phyloP scores from a whole-genome alignment of 78 protist genomes.

The Dictyostelium purpureum region DNA sequence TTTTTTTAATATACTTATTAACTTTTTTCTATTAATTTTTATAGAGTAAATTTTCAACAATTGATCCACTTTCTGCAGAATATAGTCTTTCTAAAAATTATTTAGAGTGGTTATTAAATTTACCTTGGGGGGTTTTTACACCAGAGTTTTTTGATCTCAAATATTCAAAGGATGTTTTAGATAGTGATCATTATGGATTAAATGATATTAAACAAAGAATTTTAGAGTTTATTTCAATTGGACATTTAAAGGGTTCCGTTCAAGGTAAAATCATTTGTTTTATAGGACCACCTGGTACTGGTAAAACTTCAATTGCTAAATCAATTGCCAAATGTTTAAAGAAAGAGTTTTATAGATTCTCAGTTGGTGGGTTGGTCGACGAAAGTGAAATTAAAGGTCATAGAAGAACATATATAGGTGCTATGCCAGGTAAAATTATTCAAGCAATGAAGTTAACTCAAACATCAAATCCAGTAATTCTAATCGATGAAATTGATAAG shows the following conservation, averaged over 20 bases:
- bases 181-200: constrained; percentile 93
- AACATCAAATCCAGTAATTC: constrained; percentile 94
- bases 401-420: constrained; percentile 89
- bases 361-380: constrained; percentile 97
- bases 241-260: constrained; percentile 48
- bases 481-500: constrained; percentile 97
- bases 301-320: constrained; percentile 95
- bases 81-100: constrained; percentile 90
- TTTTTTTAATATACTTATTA: too few species aligned
- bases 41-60: constrained; percentile 62
- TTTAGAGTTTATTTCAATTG: constrained; percentile 94
- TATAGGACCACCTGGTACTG: constrained; percentile 96
- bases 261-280: constrained; percentile 95
- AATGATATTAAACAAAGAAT: constrained; percentile 95
- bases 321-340: constrained; percentile 83
- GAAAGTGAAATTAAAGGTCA: constrained; percentile 98
- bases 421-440: constrained; percentile 98
- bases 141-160: constrained; percentile 58
- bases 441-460: constrained; percentile 89
- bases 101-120: constrained; percentile 94
- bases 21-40: not conserved
- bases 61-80: constrained; percentile 80
- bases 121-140: constrained; percentile 91
- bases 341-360: constrained; percentile 92
- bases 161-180: constrained; percentile 62